Conservation (phyloP, 2,329 filamentous ascomycete species). For the Myotisia sp. region DNA sequence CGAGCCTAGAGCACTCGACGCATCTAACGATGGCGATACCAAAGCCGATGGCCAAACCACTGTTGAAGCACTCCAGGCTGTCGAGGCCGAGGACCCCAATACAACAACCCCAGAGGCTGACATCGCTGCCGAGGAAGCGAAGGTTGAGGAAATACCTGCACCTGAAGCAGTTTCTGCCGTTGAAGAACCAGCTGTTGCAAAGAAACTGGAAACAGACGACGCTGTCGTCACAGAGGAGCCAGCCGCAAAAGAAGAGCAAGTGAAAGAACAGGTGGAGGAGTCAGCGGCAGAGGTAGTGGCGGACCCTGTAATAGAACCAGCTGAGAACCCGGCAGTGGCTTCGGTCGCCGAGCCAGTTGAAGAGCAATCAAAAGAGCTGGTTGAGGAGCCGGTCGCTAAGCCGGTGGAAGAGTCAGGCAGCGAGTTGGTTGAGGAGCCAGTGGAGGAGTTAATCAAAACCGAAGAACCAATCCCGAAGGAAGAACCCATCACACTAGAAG, state of each 20-base stretch:
- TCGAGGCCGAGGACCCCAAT: neutral
- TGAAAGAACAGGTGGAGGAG: neutral
- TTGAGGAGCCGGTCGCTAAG: constrained; percentile 1
- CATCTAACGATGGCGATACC: too few relatives aligned
- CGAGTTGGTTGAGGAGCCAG: constrained; percentile 5
- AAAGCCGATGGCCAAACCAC: neutral
- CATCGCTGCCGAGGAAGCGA: constrained; percentile 5
- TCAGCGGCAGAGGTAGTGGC: neutral
- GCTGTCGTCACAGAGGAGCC: neutral
- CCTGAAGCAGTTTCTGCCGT: neutral
- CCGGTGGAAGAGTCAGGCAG: constrained; percentile 1
- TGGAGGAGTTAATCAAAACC: too few relatives aligned
- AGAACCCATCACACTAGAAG: neutral
- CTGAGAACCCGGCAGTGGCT: neutral
- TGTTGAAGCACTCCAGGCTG: neutral
- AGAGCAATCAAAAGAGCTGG: neutral
- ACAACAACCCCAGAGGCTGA: neutral
- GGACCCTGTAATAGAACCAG: neutral
- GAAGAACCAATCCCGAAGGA: neutral
- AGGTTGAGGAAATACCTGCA: neutral
- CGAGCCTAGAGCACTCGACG: too few relatives aligned
- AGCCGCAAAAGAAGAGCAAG: neutral
- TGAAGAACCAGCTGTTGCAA: neutral
- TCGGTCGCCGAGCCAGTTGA: neutral
- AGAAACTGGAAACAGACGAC: neutral